These are phyloP conservation scores for Colletotrichum lentis DNA, from an alignment of 2,329 filamentous ascomycete species.

Conservation along the genomic window DNA sequence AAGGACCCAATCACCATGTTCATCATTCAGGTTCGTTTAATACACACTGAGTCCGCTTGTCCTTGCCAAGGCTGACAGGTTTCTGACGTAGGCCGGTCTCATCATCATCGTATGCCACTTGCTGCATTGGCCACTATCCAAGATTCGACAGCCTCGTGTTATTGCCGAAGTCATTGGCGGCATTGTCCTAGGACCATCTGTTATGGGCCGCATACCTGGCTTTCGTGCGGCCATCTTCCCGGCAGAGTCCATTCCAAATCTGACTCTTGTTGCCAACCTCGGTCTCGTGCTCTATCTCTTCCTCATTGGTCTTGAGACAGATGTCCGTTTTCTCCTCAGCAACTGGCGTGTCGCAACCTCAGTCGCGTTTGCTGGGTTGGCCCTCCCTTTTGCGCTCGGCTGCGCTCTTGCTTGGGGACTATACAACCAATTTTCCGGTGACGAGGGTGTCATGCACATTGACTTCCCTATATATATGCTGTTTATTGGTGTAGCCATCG, in stretches of 20 bases:
- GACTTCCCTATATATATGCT: conserved; percentile 64
- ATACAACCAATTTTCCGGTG: conserved; percentile 73
- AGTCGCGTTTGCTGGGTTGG: conserved; percentile 82
- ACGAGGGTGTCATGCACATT: conserved; percentile 52
- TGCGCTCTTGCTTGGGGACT: conserved; percentile 82
- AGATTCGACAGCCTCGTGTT: conserved; percentile 80
- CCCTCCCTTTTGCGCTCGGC: conserved; percentile 82
- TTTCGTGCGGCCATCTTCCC: conserved; percentile 84
- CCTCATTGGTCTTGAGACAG: conserved; percentile 86
- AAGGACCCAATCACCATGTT: conserved; percentile 79
- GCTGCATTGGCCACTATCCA: conserved; percentile 78
- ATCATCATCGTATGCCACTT: conserved; percentile 58
- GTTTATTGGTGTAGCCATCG: conserved; percentile 92
- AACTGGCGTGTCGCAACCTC: conserved; percentile 84
- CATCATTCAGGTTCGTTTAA: conserved; percentile 69
- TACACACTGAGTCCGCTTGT: not conserved
- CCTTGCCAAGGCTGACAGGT: not conserved
- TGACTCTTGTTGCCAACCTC: conserved; percentile 82
- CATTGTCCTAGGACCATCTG: conserved; percentile 84
- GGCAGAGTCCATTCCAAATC: conserved; percentile 73
- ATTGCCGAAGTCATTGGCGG: conserved; percentile 88
- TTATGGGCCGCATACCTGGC: conserved; percentile 84
- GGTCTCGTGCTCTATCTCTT: conserved; percentile 88
- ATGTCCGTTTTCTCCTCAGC: conserved; percentile 76
- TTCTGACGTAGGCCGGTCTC: conserved; percentile 49